phyloP scores from a whole-genome alignment of 306 rosid genomes.

The Sindora glabra region DNA sequence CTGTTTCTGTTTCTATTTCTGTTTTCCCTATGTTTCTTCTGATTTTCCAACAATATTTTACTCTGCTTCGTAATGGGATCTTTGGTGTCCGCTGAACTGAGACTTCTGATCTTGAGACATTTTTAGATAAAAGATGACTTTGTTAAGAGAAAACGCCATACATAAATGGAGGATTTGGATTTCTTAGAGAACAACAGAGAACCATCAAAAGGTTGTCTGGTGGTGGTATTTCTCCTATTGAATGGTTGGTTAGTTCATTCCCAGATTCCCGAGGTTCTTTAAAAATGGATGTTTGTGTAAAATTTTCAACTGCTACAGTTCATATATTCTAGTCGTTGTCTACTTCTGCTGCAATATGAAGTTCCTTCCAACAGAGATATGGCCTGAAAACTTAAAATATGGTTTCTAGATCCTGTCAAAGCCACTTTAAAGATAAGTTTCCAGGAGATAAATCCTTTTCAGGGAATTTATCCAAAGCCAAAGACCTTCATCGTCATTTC shows the following conservation, averaged over 20 bases:
- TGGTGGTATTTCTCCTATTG: too few species aligned
- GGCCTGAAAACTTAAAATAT: slow-evolving; percentile 26
- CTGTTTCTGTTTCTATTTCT: too few species aligned
- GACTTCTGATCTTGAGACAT: too few species aligned
- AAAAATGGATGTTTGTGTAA: neutral
- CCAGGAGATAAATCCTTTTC: slow-evolving; percentile 21
- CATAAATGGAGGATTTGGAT: too few species aligned
- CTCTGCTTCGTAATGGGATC: neutral
- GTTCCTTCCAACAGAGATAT: slow-evolving; percentile 21
- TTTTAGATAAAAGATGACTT: too few species aligned
- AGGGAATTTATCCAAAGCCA: slow-evolving; percentile 11
- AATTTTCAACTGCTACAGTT: neutral
- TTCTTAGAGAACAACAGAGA: too few species aligned
- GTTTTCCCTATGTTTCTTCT: too few species aligned
- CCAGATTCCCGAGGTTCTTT: neutral
- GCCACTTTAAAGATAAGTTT: slow-evolving; percentile 17
- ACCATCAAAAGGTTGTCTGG: too few species aligned
- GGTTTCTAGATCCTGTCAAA: slow-evolving; percentile 30
- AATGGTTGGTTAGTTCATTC: slow-evolving; percentile 24
- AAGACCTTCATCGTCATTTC: neutral
- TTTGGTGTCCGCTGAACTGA: neutral
- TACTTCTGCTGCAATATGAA: slow-evolving; percentile 4
- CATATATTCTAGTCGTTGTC: neutral
- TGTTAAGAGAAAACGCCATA: too few species aligned
- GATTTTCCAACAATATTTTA: too few species aligned